These are phyloP conservation scores for Coniochaeta sp. DNA, from an alignment of 2,329 filamentous ascomycete genomes.

Conservation along the genomic window DNA sequence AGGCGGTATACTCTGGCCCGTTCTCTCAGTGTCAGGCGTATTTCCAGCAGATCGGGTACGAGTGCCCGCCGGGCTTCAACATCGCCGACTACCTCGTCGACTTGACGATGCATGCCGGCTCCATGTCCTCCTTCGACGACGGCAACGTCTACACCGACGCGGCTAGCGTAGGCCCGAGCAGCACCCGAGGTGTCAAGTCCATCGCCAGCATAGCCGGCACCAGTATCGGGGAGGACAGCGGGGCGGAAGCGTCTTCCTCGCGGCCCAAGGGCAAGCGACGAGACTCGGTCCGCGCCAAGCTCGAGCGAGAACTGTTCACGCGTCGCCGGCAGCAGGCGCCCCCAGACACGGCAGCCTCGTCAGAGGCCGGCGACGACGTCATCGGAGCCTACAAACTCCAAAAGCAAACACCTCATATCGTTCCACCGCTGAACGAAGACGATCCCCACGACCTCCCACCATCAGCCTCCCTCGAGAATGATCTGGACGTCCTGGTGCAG, in stretches of 20 bases:
- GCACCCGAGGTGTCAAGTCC: slow-evolving; percentile 81
- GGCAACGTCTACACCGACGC: slow-evolving; percentile 43
- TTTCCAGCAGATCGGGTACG: slow-evolving; percentile 86
- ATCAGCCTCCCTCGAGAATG: slow-evolving; percentile 56
- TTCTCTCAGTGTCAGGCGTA: slow-evolving; percentile 85
- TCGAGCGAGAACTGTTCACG: slow-evolving; percentile 87
- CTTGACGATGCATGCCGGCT: slow-evolving; percentile 89
- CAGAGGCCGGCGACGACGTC: slow-evolving; percentile 46
- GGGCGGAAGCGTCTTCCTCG: slow-evolving; percentile 50
- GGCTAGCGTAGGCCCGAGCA: slow-evolving; percentile 71
- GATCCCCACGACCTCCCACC: slow-evolving; percentile 60
- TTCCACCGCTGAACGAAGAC: slow-evolving; percentile 57
- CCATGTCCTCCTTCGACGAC: slow-evolving; percentile 52
- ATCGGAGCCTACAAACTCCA: slow-evolving; percentile 44
- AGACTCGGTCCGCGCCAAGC: slow-evolving; percentile 75
- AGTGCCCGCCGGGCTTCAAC: slow-evolving; percentile 94
- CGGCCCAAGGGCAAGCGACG: slow-evolving; percentile 65
- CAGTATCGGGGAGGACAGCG: slow-evolving; percentile 64
- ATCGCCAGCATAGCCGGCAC: slow-evolving; percentile 75
- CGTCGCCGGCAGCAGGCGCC: slow-evolving; percentile 55
- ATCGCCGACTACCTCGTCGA: slow-evolving; percentile 98
- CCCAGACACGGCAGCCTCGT: slow-evolving; percentile 56
- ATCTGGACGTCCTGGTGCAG: slow-evolving; percentile 73
- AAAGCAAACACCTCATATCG: slow-evolving; percentile 30
- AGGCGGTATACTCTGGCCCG: slow-evolving; percentile 87